A percentile compares a stretch with the other conserved stretches of the same genome.
These are phyloP conservation scores for Trifolium dubium DNA, from an alignment of 306 rosid genomes.

Conservation along the genomic window DNA sequence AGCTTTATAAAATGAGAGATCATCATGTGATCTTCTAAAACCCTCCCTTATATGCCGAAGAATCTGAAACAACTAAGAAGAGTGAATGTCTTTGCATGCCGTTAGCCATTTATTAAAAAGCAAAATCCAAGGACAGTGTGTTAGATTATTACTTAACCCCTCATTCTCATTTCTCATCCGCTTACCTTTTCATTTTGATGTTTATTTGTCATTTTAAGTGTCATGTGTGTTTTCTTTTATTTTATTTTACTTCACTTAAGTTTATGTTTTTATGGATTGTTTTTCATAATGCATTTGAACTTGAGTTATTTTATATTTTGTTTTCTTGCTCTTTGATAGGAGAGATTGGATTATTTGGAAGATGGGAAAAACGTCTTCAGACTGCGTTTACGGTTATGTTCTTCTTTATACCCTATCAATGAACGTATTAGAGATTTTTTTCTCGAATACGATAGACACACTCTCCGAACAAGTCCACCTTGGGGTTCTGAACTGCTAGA, in stretches of 20 bases:
- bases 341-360: conserved; percentile 97
- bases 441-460: conserved; percentile 96
- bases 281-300: conserved; percentile 6
- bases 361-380: conserved; percentile 92
- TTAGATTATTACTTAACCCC: neutral
- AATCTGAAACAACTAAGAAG: conserved; percentile 29
- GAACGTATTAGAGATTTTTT: conserved; percentile 96
- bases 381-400: conserved; percentile 90
- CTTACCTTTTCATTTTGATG: conserved; percentile 22
- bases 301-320: conserved; percentile 35
- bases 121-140: neutral
- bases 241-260: neutral
- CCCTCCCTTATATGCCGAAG: conserved; percentile 6
- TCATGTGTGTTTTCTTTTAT: conserved; percentile 10
- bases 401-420: conserved; percentile 89
- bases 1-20: conserved; percentile 15
- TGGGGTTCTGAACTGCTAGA: conserved; percentile 99
- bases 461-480: conserved; percentile 98
- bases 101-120: neutral
- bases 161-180: neutral
- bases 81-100: neutral
- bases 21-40: conserved; percentile 4
- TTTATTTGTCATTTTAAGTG: conserved; percentile 21
- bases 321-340: conserved; percentile 54
- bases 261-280: conserved; percentile 24